These are phyloP conservation scores for Pulveroboletus sp. DNA, from an alignment of 768 basidiomycete species.

Conservation along the genomic window DNA sequence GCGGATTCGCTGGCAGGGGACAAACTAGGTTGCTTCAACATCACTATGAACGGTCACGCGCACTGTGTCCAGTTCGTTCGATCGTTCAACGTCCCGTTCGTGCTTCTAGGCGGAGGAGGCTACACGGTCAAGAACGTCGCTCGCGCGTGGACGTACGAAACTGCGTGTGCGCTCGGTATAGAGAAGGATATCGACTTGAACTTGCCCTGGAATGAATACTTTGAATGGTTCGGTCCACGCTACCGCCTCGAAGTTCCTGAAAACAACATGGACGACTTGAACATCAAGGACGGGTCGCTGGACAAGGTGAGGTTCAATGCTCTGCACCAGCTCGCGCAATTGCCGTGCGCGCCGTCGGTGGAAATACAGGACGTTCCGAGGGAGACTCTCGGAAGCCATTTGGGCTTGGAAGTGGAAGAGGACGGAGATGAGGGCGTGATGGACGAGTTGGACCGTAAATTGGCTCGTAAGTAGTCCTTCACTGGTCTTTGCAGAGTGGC, in stretches of 20 bases:
- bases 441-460: constrained; percentile 63
- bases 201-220: constrained; percentile 83
- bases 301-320: constrained; percentile 70
- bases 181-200: constrained; percentile 74
- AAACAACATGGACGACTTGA: constrained; percentile 95
- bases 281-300: constrained; percentile 73
- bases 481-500: background rate
- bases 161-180: constrained; percentile 88
- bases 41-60: constrained; percentile 94
- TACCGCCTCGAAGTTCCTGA: constrained; percentile 87
- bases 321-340: constrained; percentile 51
- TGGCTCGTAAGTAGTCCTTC: constrained; percentile 55
- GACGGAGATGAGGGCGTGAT: constrained; percentile 34
- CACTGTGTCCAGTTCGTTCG: constrained; percentile 86
- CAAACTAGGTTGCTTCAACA: constrained; percentile 93
- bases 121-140: constrained; percentile 98
- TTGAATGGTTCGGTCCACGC: constrained; percentile 96
- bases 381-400: constrained; percentile 60
- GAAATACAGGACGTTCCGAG: constrained; percentile 80
- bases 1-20: constrained; percentile 94
- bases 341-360: constrained; percentile 78
- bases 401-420: constrained; percentile 51
- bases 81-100: constrained; percentile 76
- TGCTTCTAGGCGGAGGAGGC: constrained; percentile 92
- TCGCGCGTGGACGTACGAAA: constrained; percentile 94